These are phyloP conservation scores for Eragrostis nindensis DNA, from an alignment of 176 grass and related monocot species.

Conservation along the genomic window DNA sequence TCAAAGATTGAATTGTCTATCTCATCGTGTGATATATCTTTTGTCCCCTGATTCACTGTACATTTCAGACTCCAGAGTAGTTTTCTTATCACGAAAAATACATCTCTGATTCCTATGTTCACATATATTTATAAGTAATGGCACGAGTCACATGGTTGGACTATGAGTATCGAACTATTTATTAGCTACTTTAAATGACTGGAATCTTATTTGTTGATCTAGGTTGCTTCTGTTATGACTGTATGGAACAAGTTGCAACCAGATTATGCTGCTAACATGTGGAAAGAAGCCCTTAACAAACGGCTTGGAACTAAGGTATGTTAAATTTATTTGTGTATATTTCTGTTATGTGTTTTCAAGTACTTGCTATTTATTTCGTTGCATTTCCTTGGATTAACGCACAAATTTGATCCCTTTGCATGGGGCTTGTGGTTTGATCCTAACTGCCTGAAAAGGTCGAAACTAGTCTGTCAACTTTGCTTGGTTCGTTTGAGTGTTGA, in stretches of 20 bases:
- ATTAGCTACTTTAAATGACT: conserved; percentile 29
- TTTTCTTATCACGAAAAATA: background rate
- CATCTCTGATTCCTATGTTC: background rate
- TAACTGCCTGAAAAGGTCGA: background rate
- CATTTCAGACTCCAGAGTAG: background rate
- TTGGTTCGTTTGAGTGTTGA: background rate
- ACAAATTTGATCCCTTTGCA: conserved; percentile 29
- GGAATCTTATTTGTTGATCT: conserved; percentile 42
- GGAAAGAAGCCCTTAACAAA: conserved; percentile 95
- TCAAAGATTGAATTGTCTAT: background rate
- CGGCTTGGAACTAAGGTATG: conserved; percentile 91
- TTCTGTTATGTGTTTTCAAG: conserved; percentile 7
- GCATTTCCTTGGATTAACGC: background rate
- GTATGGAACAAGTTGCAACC: conserved; percentile 94
- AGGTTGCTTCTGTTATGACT: conserved; percentile 99
- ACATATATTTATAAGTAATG: background rate
- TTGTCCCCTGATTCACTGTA: background rate
- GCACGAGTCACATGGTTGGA: background rate
- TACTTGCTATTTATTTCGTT: conserved; percentile 13
- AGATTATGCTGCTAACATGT: conserved; percentile 88
- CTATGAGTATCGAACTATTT: background rate
- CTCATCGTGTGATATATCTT: conserved; percentile 2
- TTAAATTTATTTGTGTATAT: background rate
- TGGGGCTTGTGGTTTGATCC: conserved; percentile 10
- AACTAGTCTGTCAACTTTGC: background rate